Percentiles rank a stretch among this genome's conserved stretches.
These are phyloP conservation scores for Eucalyptus viminalis DNA, from an alignment of 345 rosid species.

Conservation along the genomic window DNA sequence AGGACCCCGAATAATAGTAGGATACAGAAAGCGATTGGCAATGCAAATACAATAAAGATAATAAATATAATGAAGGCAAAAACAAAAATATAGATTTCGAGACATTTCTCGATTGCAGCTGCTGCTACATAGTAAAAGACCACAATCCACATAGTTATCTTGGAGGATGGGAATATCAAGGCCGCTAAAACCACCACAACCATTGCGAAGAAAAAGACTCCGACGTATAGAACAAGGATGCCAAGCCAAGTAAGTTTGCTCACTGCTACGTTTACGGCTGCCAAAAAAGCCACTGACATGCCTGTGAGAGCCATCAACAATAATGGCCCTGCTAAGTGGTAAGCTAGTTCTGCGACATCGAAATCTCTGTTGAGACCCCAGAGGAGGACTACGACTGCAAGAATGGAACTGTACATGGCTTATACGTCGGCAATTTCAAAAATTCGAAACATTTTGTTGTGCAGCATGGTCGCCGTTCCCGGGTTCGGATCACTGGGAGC, in stretches of 20 bases:
- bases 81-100: rapidly evolving
- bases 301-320: rapidly evolving
- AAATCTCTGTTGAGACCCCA: rapidly evolving
- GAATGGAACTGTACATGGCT: not conserved
- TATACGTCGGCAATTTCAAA: rapidly evolving
- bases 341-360: rapidly evolving
- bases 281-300: not conserved
- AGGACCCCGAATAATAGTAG: rapidly evolving
- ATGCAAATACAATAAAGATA: too few species aligned
- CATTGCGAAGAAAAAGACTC: too few species aligned
- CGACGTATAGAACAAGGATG: too few species aligned
- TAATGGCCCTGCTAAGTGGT: not conserved
- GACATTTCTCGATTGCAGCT: rapidly evolving
- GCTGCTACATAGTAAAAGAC: too few species aligned
- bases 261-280: too few species aligned
- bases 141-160: rapidly evolving
- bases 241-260: too few species aligned
- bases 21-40: rapidly evolving
- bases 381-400: not conserved
- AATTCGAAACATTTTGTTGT: rapidly evolving
- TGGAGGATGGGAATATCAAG: not conserved
- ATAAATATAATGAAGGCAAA: rapidly evolving
- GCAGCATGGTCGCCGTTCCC: rapidly evolving
- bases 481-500: rapidly evolving
- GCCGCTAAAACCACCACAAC: not conserved